Conservation (phyloP, 2,329 filamentous ascomycete genomes). For the Claviceps humidiphila region DNA sequence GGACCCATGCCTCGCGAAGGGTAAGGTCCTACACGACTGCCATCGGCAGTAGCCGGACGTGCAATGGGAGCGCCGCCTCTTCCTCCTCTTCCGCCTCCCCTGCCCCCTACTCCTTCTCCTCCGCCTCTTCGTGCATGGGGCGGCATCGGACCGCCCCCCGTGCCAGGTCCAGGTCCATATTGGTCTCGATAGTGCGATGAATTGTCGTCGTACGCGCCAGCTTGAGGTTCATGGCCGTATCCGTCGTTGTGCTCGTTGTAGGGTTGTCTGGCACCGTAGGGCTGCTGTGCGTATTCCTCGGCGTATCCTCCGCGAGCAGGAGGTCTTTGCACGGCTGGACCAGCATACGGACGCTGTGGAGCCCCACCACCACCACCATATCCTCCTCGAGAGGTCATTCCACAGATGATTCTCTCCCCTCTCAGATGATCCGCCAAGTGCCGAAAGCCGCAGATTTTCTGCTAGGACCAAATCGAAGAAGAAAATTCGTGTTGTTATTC, state of each 20-base stretch:
- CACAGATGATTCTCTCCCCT: not conserved
- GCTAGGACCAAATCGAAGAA: not conserved
- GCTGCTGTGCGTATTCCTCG: constrained; percentile 18
- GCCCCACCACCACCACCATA: constrained; percentile 20
- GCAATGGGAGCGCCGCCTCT: constrained; percentile 23
- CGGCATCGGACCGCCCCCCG: constrained; percentile 28
- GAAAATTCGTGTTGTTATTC: not conserved
- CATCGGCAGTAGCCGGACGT: constrained; percentile 26
- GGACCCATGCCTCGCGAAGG: constrained; percentile 22
- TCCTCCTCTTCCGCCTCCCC: constrained; percentile 18
- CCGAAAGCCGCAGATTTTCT: not conserved
- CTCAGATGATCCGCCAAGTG: not conserved
- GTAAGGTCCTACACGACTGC: constrained; percentile 22
- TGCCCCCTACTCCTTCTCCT: not conserved
- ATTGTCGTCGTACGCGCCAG: constrained; percentile 23
- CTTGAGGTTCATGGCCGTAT: constrained; percentile 32
- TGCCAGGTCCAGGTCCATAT: constrained; percentile 28
- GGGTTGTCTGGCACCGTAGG: constrained; percentile 24
- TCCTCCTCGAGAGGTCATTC: constrained; percentile 39
- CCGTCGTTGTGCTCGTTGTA: constrained; percentile 34
- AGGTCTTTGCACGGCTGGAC: constrained; percentile 29
- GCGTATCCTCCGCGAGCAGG: constrained; percentile 20
- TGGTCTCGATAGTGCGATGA: constrained; percentile 21
- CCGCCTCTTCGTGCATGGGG: constrained; percentile 29
- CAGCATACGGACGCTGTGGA: constrained; percentile 36